Base-by-base conservation (phyloP, 2,329 filamentous ascomycete species). In the Aureobasidium sp. region DNA sequence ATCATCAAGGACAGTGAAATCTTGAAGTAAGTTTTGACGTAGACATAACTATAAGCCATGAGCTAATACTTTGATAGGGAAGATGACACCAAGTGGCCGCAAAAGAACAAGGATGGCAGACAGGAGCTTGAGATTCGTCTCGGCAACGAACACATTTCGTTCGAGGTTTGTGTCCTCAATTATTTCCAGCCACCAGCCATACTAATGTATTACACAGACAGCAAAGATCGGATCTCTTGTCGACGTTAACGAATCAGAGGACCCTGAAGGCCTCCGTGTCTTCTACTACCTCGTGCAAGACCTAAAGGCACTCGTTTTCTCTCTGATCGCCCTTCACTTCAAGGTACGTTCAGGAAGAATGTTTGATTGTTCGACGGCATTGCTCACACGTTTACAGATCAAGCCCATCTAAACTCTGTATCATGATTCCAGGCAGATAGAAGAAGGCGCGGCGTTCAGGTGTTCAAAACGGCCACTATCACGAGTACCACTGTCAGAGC, bases 201-300 rank as follows among this genome's bases (percentile, higher is more conserved):
- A 49, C 70, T 75, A 54, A 76, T 60, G 27, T 39, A 17, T 29
- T 61, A 53, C 6, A 40, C 66, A 97, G 92, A 99, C 94, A 33
- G 94, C 94, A 39, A 99, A 99, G 78, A 97, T 99, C 68, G 94
- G 94, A 64, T 97, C 94, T 9, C 79, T 99, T 56, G 92, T 96
- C 67, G 94, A 99, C 72, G 94, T 99, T 63, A 95, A 91, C 56
- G 94, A 97, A 72, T 97, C 92, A 2, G 88, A 90, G 57, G 94
- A 99, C 72, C 94, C 94, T 1, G 94, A 99, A 76, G 94, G 94
- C 33, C 83, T 99, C 14, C 86, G 94, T 54, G 94, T 99, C 3
- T 99, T 99, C 76, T 99, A 99, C 80, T 99, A 99, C 72, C 86
- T 99, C 8, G 93, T 97, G 5, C 94, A 99, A 73, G 94, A 99